Evolutionary conservation across 1,284 basidiomycete genomes (phyloP).

Genomic region (Coniferiporia weirii): DNA sequence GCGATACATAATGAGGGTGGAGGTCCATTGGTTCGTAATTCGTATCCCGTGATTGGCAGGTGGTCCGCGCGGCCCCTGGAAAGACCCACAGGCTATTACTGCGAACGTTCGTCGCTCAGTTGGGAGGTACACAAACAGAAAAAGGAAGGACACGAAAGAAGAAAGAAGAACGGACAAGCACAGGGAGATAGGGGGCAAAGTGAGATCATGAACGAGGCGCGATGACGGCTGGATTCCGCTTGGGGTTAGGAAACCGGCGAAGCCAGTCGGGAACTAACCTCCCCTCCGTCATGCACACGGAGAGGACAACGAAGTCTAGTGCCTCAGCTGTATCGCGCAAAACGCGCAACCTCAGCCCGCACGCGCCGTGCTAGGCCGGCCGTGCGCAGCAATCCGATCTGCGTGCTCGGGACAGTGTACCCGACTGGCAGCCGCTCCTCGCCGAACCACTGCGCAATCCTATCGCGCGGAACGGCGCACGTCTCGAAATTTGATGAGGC

Average conservation of each 20-base stretch:
- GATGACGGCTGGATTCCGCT: too few relatives aligned
- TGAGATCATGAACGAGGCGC: too few relatives aligned
- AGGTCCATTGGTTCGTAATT: too few relatives aligned
- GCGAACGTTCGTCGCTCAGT: too few relatives aligned
- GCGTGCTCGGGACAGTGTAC: conserved; percentile 5
- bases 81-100: too few relatives aligned
- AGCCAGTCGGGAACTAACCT: neutral
- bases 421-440: conserved; percentile 16
- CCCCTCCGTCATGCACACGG: neutral
- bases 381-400: conserved; percentile 7
- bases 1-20: too few relatives aligned
- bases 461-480: conserved; percentile 3
- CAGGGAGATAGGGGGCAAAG: too few relatives aligned
- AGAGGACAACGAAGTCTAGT: neutral
- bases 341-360: neutral
- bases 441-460: conserved; percentile 11
- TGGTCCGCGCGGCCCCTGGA: too few relatives aligned
- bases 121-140: too few relatives aligned
- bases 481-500: neutral
- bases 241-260: neutral
- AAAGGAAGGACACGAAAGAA: too few relatives aligned
- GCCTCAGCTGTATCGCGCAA: neutral
- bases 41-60: too few relatives aligned
- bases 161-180: too few relatives aligned
- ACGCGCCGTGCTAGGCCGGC: neutral